Evolutionary conservation across 805 yeast genomes (phyloP).

Genomic region (Lipomyces lipofer): DNA sequence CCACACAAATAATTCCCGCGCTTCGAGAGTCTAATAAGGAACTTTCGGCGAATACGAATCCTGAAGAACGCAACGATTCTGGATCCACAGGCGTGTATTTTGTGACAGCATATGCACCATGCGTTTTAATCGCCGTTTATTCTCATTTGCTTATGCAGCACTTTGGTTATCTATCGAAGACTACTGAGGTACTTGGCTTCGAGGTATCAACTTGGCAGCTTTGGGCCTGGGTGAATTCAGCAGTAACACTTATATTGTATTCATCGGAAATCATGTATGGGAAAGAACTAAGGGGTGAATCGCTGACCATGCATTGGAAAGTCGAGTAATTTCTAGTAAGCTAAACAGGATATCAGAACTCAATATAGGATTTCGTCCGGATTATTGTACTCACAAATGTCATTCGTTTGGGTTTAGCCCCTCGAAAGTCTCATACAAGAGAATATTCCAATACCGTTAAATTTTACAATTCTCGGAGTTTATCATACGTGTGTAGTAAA

Average conservation of each 20-base stretch:
- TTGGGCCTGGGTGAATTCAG: conserved; percentile 96
- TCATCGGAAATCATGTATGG: conserved; percentile 64
- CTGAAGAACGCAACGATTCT: background rate
- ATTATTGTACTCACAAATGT: too few species aligned
- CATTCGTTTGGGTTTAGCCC: too few species aligned
- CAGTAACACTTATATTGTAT: conserved; percentile 74
- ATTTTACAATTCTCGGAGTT: too few species aligned
- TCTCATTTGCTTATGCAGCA: conserved; percentile 92
- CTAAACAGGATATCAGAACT: too few species aligned
- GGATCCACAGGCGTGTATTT: conserved; percentile 43
- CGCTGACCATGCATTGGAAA: conserved; percentile 34
- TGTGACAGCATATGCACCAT: conserved; percentile 87
- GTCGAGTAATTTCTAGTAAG: conserved; percentile 29
- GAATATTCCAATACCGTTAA: too few species aligned
- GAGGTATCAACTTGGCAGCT: conserved; percentile 68
- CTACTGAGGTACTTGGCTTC: conserved; percentile 61
- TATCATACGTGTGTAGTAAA: too few species aligned
- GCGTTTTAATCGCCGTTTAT: conserved; percentile 91
- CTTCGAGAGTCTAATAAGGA: conserved; percentile 41
- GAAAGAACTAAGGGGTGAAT: conserved; percentile 28
- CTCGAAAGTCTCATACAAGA: too few species aligned
- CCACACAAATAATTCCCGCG: conserved; percentile 90
- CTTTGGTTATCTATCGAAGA: conserved; percentile 64
- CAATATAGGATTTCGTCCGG: too few species aligned
- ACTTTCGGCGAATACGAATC: too few species aligned